phyloP scores from a whole-genome alignment of 208 protist genomes.

The Trypanosomatidae sp. region DNA sequence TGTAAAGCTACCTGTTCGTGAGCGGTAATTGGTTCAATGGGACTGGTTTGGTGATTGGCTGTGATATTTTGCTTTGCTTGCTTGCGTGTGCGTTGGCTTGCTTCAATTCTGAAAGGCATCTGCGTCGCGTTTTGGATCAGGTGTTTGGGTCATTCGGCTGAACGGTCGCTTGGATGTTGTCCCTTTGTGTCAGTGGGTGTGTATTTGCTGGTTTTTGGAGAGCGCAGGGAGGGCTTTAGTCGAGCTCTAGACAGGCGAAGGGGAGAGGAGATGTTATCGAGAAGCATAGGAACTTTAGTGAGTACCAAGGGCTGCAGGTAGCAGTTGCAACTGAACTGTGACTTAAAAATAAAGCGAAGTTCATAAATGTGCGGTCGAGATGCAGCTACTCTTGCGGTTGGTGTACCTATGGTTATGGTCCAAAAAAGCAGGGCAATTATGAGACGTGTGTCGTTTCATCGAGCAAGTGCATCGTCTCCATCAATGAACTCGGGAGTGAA shows the following conservation, averaged over 20 bases:
- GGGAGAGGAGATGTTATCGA: background rate
- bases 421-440: background rate
- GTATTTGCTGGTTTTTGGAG: background rate
- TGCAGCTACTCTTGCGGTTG: background rate
- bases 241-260: background rate
- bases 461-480: background rate
- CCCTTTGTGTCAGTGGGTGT: background rate
- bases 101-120: background rate
- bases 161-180: background rate
- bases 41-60: background rate
- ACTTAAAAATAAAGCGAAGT: background rate
- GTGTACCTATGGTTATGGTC: background rate
- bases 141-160: background rate
- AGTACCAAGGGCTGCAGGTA: background rate
- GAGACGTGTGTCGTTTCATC: background rate
- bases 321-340: background rate
- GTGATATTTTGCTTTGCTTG: background rate
- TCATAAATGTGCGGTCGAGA: background rate
- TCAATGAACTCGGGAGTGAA: background rate
- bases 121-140: background rate
- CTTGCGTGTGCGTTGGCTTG: background rate
- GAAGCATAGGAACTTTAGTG: no score
- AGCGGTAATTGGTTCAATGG: background rate
- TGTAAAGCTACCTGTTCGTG: background rate
- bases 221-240: background rate